A percentile compares a stretch with the other conserved stretches of the same genome.
Evolutionary conservation across 331 rosid genomes (phyloP).

Genomic region (Quercus phellos): DNA sequence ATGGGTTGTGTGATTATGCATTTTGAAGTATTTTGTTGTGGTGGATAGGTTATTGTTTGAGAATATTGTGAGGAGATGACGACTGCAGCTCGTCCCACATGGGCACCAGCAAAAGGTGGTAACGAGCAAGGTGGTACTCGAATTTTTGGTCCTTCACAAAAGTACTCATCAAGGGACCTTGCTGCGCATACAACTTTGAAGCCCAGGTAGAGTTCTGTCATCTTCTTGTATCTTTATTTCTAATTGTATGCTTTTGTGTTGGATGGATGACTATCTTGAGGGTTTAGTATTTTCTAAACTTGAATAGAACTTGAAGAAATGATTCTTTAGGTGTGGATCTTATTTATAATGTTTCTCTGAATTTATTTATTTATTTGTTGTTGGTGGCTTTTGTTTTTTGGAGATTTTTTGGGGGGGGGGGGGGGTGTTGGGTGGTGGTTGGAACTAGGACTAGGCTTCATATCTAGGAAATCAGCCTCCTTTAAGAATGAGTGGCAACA

Average conservation of each 20-base stretch:
- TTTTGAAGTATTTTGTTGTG: neutral
- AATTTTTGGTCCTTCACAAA: slow-evolving; percentile 93
- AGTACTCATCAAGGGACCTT: slow-evolving; percentile 83
- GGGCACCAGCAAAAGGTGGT: slow-evolving; percentile 99
- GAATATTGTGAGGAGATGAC: slow-evolving; percentile 43
- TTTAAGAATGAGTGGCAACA: neutral
- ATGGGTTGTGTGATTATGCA: neutral
- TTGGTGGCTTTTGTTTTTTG: neutral
- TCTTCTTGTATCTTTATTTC: neutral
- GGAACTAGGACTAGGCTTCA: neutral
- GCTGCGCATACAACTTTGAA: slow-evolving; percentile 82
- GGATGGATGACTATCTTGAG: neutral
- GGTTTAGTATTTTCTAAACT: neutral
- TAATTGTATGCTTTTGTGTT: neutral
- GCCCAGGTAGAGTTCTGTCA: slow-evolving; percentile 47
- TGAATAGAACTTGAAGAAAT: neutral
- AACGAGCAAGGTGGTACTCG: slow-evolving; percentile 96
- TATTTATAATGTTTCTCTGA: neutral
- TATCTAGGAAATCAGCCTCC: neutral
- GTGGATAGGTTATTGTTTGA: neutral
- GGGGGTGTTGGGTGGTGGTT: neutral
- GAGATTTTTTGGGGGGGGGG: no score
- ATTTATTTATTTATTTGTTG: no score
- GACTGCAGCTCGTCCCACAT: slow-evolving; percentile 94
- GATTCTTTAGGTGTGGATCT: neutral